Evolutionary conservation across 768 basidiomycete species (phyloP).

Genomic region (Rhizopogon vinicolor): DNA sequence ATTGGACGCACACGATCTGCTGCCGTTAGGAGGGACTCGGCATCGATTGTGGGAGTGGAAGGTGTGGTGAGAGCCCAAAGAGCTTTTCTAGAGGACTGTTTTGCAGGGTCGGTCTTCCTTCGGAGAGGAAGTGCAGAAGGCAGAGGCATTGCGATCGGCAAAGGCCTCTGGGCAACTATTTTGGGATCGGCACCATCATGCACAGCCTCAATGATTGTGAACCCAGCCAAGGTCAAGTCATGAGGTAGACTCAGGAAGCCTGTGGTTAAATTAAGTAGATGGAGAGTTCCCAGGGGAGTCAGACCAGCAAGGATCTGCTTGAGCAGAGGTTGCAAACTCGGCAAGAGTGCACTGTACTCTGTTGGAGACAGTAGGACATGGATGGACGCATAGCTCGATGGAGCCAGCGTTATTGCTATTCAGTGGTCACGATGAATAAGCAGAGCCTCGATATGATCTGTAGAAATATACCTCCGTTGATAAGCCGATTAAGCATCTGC

Average conservation of each 20-base stretch:
- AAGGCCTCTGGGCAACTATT: conserved; percentile 70
- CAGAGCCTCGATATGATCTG: background rate
- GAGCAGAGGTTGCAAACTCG: conserved; percentile 53
- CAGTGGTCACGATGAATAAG: background rate
- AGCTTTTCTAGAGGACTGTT: conserved; percentile 78
- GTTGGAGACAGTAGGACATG: conserved; percentile 59
- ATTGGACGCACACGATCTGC: conserved; percentile 78
- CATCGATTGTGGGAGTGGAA: conserved; percentile 70
- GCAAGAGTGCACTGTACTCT: conserved; percentile 57
- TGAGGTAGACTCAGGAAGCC: conserved; percentile 42
- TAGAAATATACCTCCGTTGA: conserved; percentile 64
- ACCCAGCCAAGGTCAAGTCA: conserved; percentile 63
- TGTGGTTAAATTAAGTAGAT: conserved; percentile 52
- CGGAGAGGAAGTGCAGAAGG: conserved; percentile 41
- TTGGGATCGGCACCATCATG: conserved; percentile 31
- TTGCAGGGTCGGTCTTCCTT: conserved; percentile 46
- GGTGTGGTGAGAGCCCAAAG: conserved; percentile 80
- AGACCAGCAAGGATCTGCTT: conserved; percentile 57
- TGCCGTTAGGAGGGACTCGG: conserved; percentile 77
- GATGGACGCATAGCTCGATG: conserved; percentile 57
- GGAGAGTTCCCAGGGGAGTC: conserved; percentile 62
- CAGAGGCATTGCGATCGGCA: conserved; percentile 27
- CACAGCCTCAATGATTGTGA: conserved; percentile 46
- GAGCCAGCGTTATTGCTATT: conserved; percentile 53
- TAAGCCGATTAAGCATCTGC: conserved; percentile 77